A percentile compares a stretch with the other conserved stretches of the same genome.
phyloP scores from a whole-genome alignment of 208 protist genomes.

The Trypanosoma melophagium region DNA sequence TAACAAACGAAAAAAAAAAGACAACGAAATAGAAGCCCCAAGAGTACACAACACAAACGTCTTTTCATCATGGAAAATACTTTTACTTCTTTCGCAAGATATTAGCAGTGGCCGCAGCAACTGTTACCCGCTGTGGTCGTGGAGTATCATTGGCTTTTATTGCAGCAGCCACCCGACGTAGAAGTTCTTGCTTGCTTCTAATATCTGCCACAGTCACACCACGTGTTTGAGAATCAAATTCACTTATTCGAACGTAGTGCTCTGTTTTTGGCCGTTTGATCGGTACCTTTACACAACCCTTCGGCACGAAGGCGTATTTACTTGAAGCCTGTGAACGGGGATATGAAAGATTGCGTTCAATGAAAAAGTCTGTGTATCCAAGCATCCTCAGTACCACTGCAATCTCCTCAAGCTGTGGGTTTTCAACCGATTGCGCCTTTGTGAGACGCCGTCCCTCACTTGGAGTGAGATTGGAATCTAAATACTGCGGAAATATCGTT shows the following conservation, averaged over 20 bases:
- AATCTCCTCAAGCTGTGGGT: constrained; percentile 75
- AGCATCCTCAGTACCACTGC: constrained; percentile 44
- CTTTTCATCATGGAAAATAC: neutral
- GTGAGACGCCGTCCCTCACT: constrained; percentile 77
- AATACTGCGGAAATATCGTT: constrained; percentile 85
- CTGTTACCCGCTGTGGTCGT: constrained; percentile 45
- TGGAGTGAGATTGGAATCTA: constrained; percentile 72
- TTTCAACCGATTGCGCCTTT: constrained; percentile 57
- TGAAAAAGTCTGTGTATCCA: constrained; percentile 56
- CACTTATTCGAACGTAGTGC: constrained; percentile 88
- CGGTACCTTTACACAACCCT: constrained; percentile 70
- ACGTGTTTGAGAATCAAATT: constrained; percentile 84
- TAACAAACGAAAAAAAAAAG: too few relatives aligned
- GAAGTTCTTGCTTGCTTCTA: constrained; percentile 69
- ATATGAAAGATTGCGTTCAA: constrained; percentile 53
- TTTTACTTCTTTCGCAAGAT: constrained; percentile 21
- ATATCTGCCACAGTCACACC: constrained; percentile 55
- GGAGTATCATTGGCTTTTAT: constrained; percentile 59
- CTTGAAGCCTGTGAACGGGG: constrained; percentile 61
- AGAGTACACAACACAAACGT: neutral
- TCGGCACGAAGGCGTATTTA: constrained; percentile 67
- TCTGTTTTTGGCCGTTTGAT: constrained; percentile 70
- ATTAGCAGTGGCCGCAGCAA: constrained; percentile 34
- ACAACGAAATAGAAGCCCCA: too few relatives aligned
- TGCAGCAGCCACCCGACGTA: constrained; percentile 60